Evolutionary conservation across 306 rosid species (phyloP), one percentile per base, ranked within the genome.

Genomic region (Vigna mungo): DNA sequence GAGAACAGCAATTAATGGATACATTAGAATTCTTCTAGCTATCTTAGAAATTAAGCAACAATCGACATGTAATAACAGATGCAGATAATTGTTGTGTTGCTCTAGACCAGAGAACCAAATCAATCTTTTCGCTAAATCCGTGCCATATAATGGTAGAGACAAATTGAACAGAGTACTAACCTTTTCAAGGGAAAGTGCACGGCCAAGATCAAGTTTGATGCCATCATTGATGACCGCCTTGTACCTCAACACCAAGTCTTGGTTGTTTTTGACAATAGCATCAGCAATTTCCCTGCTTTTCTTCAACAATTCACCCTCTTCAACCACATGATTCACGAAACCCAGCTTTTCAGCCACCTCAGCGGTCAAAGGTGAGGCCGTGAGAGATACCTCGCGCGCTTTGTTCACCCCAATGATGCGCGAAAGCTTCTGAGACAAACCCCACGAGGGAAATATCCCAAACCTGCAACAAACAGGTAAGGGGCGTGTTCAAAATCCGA

Each of bases 371-470:
- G 98, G 96, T 3, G 77, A 82, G 48, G 96, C 98, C n/a, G 98
- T 75, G 5, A 95, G 86, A 4, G 98, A 95, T 12, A 90, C 89
- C 83, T 95, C 98, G 1, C 93, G 93, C 14, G 97, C 98, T 85
- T 89, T 90, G 76, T 90, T 92, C 0, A 81, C 83, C 56, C 98
- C 98, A 13, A 92, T 63, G 44, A 87, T 82, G 47, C 97, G 89
- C 1, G 93, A 87, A 14, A 95, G 96, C 88, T 95, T 95, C 84
- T 95, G 97, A 66, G 98, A 95, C 71, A 95, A 83, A 7, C 98
- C 97, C 97, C 98, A 95, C 1, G 97, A 92, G 44, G 97, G 98
- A 86, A 95, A 92, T 84, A 95, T 92, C 84, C 98, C 97, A 82
- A 92, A 92, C 81, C 97, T 92, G 88, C 76, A 70, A 9, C 46